A percentile compares a stretch with the other conserved stretches of the same genome.
These are phyloP conservation scores for Dovyalis caffra DNA, from an alignment of 345 rosid species.

Conservation along the genomic window DNA sequence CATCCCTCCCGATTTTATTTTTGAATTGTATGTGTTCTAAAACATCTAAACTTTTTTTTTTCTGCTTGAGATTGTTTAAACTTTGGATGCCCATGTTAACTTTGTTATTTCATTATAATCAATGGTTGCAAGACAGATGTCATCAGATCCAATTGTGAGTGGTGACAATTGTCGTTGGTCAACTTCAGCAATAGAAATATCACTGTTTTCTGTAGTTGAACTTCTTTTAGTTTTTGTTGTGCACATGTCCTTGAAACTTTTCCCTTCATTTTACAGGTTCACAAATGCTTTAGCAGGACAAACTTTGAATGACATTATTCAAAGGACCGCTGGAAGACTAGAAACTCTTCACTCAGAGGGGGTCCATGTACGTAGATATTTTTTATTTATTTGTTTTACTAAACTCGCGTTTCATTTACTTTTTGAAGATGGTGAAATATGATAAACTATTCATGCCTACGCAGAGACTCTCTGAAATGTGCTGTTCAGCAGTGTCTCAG, in stretches of 20 bases:
- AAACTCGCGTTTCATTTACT: background rate
- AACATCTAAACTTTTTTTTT: background rate
- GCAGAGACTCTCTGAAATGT: slow-evolving; percentile 97
- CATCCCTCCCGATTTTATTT: background rate
- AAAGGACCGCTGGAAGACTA: slow-evolving; percentile 78
- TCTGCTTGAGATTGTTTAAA: background rate
- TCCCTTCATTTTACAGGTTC: slow-evolving; percentile 58
- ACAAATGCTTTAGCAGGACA: slow-evolving; percentile 65
- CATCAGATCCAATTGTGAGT: background rate
- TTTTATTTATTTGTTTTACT: background rate
- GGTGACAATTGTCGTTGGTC: background rate
- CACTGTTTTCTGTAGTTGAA: background rate
- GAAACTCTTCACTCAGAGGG: slow-evolving; percentile 97
- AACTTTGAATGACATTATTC: slow-evolving; percentile 64
- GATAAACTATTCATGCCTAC: slow-evolving; percentile 19
- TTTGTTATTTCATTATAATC: background rate
- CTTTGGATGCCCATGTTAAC: background rate
- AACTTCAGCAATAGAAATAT: background rate
- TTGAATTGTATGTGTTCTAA: no score
- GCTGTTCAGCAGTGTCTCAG: slow-evolving; percentile 82
- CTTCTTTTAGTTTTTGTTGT: background rate
- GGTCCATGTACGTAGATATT: slow-evolving; percentile 67
- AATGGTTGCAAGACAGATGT: background rate
- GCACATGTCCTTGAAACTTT: background rate
- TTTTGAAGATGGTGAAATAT: background rate